A percentile compares a stretch with the other conserved stretches of the same genome.
phyloP scores from a whole-genome alignment of 768 basidiomycete genomes.

The Calocybe gangraenosa region DNA sequence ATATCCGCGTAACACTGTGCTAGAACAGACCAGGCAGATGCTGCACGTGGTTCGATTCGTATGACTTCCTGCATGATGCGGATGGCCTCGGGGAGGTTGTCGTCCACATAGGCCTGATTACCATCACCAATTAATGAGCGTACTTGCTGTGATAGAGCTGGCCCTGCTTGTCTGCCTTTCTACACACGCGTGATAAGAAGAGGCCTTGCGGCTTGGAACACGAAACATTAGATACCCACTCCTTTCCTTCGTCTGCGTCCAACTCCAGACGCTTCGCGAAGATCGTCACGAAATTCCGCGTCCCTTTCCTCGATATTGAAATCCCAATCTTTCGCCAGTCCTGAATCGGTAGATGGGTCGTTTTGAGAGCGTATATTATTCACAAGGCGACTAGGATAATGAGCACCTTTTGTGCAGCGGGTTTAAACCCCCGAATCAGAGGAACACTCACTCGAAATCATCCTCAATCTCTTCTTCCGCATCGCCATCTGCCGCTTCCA shows the following conservation, averaged over 20 bases:
- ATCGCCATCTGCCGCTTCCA: slow-evolving; percentile 21
- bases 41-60: slow-evolving; percentile 84
- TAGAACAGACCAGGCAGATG: slow-evolving; percentile 82
- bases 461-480: slow-evolving; percentile 51
- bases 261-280: slow-evolving; percentile 71
- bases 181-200: slow-evolving; percentile 19
- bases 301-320: slow-evolving; percentile 65
- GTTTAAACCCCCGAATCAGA: background rate
- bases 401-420: background rate
- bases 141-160: slow-evolving; percentile 65
- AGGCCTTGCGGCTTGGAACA: background rate
- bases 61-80: slow-evolving; percentile 89
- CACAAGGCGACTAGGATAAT: slow-evolving; percentile 54
- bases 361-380: slow-evolving; percentile 57
- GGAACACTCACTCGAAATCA: slow-evolving; percentile 47
- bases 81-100: slow-evolving; percentile 62
- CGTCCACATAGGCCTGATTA: slow-evolving; percentile 81
- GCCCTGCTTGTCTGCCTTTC: slow-evolving; percentile 44
- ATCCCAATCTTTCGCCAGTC: slow-evolving; percentile 69
- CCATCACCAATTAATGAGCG: slow-evolving; percentile 77
- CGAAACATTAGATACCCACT: slow-evolving; percentile 25
- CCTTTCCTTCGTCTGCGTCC: slow-evolving; percentile 47
- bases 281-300: slow-evolving; percentile 67
- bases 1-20: slow-evolving; percentile 79
- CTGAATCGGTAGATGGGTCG: slow-evolving; percentile 32